Evolutionary conservation across 2,329 filamentous ascomycete genomes (phyloP).

Genomic region (Ceratocystis lukuohia): DNA sequence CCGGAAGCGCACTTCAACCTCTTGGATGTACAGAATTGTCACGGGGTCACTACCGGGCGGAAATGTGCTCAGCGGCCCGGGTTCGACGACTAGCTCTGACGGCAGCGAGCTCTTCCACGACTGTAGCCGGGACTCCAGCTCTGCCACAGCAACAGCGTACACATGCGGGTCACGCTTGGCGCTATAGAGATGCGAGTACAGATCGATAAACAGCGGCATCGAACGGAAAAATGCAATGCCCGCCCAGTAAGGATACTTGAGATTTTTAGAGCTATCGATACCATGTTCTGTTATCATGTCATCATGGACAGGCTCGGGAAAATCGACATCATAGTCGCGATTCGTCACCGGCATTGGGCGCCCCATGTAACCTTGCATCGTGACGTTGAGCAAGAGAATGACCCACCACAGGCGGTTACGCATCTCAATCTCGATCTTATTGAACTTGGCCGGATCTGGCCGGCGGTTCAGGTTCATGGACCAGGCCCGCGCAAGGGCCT

Average conservation of each 20-base stretch:
- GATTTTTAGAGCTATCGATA: slow-evolving; percentile 35
- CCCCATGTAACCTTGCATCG: slow-evolving; percentile 62
- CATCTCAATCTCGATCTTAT: slow-evolving; percentile 56
- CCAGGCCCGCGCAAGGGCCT: slow-evolving; percentile 54
- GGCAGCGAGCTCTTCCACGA: slow-evolving; percentile 54
- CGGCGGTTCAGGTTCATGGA: slow-evolving; percentile 65
- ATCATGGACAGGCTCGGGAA: slow-evolving; percentile 59
- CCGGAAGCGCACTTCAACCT: slow-evolving; percentile 43
- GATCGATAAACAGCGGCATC: slow-evolving; percentile 53
- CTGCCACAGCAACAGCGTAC: slow-evolving; percentile 50
- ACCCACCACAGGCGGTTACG: slow-evolving; percentile 69
- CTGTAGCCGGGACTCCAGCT: slow-evolving; percentile 50
- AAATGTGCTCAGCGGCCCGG: slow-evolving; percentile 25
- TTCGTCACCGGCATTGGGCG: slow-evolving; percentile 60
- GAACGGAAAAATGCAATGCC: slow-evolving; percentile 54
- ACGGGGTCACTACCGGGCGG: slow-evolving; percentile 30
- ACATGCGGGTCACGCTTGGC: slow-evolving; percentile 47
- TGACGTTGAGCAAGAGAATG: slow-evolving; percentile 51
- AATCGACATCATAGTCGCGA: slow-evolving; percentile 66
- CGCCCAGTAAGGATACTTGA: slow-evolving; percentile 54
- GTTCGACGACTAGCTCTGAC: slow-evolving; percentile 34
- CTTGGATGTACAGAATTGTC: slow-evolving; percentile 39
- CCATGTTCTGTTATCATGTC: slow-evolving; percentile 53
- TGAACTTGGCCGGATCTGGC: slow-evolving; percentile 28
- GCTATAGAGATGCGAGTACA: slow-evolving; percentile 65